A percentile compares a stretch with the other conserved stretches of the same genome.
These are phyloP conservation scores for Vaccinium macrocarpon DNA, from an alignment of 148 eudicot species.

Conservation along the genomic window DNA sequence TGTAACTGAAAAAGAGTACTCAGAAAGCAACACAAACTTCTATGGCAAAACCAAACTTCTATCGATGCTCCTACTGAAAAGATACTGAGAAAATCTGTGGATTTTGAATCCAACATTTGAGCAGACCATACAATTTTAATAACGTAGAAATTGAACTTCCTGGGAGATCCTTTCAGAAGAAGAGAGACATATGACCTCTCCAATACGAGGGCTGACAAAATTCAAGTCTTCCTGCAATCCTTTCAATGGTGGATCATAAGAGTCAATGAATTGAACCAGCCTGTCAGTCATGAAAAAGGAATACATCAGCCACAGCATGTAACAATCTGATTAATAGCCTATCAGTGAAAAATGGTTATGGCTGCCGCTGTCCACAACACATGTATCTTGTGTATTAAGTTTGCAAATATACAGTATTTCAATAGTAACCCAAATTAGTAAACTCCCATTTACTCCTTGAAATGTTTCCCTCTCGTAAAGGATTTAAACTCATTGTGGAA, in stretches of 20 bases:
- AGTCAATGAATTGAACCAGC: conserved; percentile 87
- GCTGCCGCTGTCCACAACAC: not conserved
- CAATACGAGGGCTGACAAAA: conserved; percentile 99
- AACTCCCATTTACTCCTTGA: not conserved
- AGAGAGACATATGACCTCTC: conserved; percentile 64
- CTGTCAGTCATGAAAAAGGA: conserved; percentile 42
- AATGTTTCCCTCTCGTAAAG: not conserved
- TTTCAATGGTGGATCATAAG: conserved; percentile 91
- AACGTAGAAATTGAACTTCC: conserved; percentile 2
- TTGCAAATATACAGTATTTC: not conserved
- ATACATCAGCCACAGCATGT: conserved; percentile 17
- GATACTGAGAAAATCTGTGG: not conserved
- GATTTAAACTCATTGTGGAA: not conserved
- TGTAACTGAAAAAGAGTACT: not conserved
- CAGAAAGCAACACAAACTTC: not conserved
- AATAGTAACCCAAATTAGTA: not conserved
- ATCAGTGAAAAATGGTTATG: not conserved
- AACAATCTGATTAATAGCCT: not conserved
- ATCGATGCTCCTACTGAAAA: not conserved
- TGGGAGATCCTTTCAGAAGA: conserved; percentile 7
- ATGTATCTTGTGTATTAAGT: not conserved
- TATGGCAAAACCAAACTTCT: not conserved
- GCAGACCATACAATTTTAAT: conserved; percentile 8
- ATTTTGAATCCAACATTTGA: not conserved
- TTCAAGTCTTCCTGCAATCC: conserved; percentile 96